Conservation (phyloP, 1,284 basidiomycete genomes). For the Vanrija sp. region DNA sequence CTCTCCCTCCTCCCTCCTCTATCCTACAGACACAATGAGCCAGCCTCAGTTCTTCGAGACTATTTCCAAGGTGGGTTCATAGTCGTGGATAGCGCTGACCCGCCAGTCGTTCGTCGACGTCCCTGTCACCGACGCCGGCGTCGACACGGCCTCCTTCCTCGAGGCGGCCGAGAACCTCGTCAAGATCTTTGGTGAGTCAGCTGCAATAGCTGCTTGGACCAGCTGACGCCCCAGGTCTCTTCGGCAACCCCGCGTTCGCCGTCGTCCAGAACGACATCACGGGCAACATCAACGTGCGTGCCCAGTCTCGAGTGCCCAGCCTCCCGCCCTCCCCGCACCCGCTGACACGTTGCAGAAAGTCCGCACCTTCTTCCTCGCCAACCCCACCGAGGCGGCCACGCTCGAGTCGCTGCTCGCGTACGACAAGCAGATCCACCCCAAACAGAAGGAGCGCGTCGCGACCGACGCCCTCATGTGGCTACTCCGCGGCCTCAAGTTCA, state of each 20-base stretch:
- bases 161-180: conserved; percentile 87
- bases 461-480: conserved; percentile 94
- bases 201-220: neutral
- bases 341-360: conserved; percentile 66
- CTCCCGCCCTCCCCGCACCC: conserved; percentile 18
- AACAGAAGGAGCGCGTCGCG: conserved; percentile 70
- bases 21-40: conserved; percentile 56
- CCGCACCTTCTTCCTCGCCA: conserved; percentile 67
- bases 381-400: conserved; percentile 64
- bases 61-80: conserved; percentile 62
- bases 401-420: conserved; percentile 80
- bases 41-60: conserved; percentile 72
- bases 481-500: conserved; percentile 84
- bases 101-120: conserved; percentile 84
- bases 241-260: conserved; percentile 79
- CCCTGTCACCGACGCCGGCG: conserved; percentile 74
- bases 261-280: conserved; percentile 84
- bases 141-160: conserved; percentile 83
- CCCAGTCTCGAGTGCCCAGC: conserved; percentile 1
- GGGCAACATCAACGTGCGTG: conserved; percentile 81
- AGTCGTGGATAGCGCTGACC: neutral
- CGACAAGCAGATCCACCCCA: conserved; percentile 60
- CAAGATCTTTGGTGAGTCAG: conserved; percentile 75
- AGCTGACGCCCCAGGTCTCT: conserved; percentile 62
- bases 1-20: neutral